Evolutionary conservation across 441 rosid genomes (phyloP), one percentile per base, ranked within the genome.

Genomic region (Adansonia grandidieri): DNA sequence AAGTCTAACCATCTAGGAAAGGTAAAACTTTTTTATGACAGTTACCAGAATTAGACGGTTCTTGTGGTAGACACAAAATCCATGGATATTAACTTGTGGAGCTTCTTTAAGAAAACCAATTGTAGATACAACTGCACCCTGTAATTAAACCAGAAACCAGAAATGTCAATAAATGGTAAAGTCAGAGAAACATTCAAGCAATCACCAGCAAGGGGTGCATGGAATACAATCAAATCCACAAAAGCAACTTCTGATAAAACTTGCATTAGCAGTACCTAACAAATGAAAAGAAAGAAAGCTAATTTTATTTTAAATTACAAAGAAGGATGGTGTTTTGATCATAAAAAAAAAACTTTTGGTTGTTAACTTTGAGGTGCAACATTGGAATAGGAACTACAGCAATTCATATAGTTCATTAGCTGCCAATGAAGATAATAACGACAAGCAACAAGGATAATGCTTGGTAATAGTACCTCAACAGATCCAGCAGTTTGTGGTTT

Each of bases 41-140:
- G 75, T 76, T 83, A 93, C 99, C 95, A 89, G 86, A 79, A 96
- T 92, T 53, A 96, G 87, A 71, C 98, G 98, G 85, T 96, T 96
- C 85, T 91, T 96, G 86, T 94, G 94, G 82, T 94, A 96, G 73
- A 96, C 87, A 76, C 89, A 93, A 87, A 96, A 96, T 74, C 98
- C 99, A 72, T 89, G 93, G 78, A 93, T 66, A 77, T 80, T 85
- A 64, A 92, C 81, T 42, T 83, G 85, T 8, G 99, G 99, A 85
- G 98, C 96, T 83, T 94, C 98, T 84, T 96, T 94, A 71, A 93
- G 76, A 89, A 96, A 96, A 54, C 99, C 99, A 66, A 96, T 93
- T 24, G 98, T 96, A 65, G 98, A 94, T 58, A 93, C 79, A 56
- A 92, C 95, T 71, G 77, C 71, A 80, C 91, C 95, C 99, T 96